Evolutionary conservation across 2,329 filamentous ascomycete genomes (phyloP).

Genomic region (Calonectria hawksworthii): DNA sequence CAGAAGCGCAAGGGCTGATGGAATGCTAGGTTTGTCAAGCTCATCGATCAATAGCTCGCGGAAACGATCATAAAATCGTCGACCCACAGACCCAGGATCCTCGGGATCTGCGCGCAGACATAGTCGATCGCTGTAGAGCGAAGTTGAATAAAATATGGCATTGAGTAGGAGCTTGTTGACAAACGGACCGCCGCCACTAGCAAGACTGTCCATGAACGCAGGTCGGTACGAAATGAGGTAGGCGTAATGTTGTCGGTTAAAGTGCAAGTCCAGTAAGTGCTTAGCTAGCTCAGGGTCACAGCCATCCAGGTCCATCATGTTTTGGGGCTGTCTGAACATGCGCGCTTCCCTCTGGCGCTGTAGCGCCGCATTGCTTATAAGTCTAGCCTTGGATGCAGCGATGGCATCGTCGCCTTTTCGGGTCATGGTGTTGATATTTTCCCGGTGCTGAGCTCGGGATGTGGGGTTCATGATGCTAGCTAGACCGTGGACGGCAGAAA

Average conservation of each 20-base stretch:
- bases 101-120: conserved; percentile 51
- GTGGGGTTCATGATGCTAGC: conserved; percentile 53
- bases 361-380: conserved; percentile 53
- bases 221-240: conserved; percentile 56
- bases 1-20: conserved; percentile 53
- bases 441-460: conserved; percentile 44
- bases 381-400: conserved; percentile 48
- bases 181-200: conserved; percentile 51
- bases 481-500: conserved; percentile 52
- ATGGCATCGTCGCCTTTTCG: conserved; percentile 45
- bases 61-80: conserved; percentile 55
- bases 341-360: conserved; percentile 50
- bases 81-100: conserved; percentile 52
- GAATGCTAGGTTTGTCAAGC: conserved; percentile 52
- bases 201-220: conserved; percentile 55
- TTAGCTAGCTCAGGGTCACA: conserved; percentile 50
- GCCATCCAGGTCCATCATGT: conserved; percentile 53
- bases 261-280: conserved; percentile 55
- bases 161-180: conserved; percentile 56
- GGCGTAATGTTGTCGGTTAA: conserved; percentile 53
- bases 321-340: conserved; percentile 48
- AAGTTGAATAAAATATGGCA: conserved; percentile 56
- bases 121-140: conserved; percentile 54
- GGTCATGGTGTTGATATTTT: conserved; percentile 47
- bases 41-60: conserved; percentile 52